Conservation (phyloP, 225 moss, liverwort and hornwort genomes). For the Thuidium tamariscinum region DNA sequence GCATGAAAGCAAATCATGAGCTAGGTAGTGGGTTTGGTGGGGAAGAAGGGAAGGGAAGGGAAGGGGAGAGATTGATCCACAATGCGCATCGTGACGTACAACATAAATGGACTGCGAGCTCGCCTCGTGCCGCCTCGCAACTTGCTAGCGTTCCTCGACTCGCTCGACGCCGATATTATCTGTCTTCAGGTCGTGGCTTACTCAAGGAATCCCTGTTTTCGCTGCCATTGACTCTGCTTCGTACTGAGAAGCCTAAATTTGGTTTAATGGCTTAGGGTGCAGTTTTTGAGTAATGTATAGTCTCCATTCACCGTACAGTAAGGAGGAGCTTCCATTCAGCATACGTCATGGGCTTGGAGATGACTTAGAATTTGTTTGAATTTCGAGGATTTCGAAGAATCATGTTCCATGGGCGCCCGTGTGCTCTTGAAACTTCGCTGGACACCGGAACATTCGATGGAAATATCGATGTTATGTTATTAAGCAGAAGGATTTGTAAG, state of each 20-base stretch:
- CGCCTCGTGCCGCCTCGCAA: constrained; percentile 44
- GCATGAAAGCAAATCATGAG: background rate
- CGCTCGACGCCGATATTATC: constrained; percentile 40
- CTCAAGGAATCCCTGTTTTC: background rate
- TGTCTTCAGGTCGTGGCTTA: constrained; percentile 37
- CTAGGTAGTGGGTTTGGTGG: background rate
- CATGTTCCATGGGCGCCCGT: background rate
- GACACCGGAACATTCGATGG: background rate
- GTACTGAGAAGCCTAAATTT: background rate
- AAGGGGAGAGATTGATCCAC: background rate
- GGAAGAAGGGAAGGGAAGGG: background rate
- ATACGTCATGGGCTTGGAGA: background rate
- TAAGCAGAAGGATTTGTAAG: background rate
- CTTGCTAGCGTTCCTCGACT: constrained; percentile 37
- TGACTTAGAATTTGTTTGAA: background rate
- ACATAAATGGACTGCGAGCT: constrained; percentile 56
- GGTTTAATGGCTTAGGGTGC: background rate
- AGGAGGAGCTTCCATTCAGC: background rate
- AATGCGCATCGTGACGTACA: constrained; percentile 60
- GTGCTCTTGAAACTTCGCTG: background rate
- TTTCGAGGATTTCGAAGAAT: background rate
- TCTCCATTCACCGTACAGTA: background rate
- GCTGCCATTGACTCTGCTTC: background rate
- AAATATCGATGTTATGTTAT: background rate
- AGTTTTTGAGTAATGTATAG: background rate